phyloP scores from a whole-genome alignment of 192 early-diverging fungal genomes.

The Coemansia sp. region DNA sequence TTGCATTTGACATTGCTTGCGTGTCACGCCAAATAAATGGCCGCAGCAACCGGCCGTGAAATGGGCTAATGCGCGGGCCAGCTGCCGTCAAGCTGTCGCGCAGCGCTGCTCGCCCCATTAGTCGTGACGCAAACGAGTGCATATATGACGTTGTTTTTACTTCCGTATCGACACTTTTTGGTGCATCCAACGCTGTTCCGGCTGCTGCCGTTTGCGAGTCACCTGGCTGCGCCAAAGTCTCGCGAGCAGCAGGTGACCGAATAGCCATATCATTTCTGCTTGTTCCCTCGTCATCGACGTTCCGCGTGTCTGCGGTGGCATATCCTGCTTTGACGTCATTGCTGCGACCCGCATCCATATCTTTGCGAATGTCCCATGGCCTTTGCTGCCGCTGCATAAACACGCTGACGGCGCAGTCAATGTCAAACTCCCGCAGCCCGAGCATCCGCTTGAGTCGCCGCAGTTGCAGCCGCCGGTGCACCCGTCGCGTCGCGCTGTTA shows the following conservation, averaged over 20 bases:
- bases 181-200: neutral
- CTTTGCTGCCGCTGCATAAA: conserved; percentile 24
- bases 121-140: conserved; percentile 73
- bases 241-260: neutral
- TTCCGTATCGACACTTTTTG: neutral
- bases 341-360: neutral
- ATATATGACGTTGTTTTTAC: conserved; percentile 59
- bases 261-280: neutral
- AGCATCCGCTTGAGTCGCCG: conserved; percentile 63
- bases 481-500: conserved; percentile 13
- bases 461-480: conserved; percentile 50
- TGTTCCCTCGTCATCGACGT: neutral
- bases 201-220: neutral
- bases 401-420: conserved; percentile 58
- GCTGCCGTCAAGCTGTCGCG: conserved; percentile 59
- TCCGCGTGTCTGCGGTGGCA: neutral
- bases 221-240: conserved; percentile 1
- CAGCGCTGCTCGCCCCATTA: conserved; percentile 63
- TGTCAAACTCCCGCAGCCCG: conserved; percentile 64
- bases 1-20: conserved; percentile 30
- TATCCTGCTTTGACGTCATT: neutral
- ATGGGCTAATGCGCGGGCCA: conserved; percentile 63
- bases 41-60: conserved; percentile 69
- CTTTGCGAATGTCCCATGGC: conserved; percentile 13
- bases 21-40: conserved; percentile 84